Conservation (phyloP, 2,329 filamentous ascomycete genomes). For the Xylaria digitata region DNA sequence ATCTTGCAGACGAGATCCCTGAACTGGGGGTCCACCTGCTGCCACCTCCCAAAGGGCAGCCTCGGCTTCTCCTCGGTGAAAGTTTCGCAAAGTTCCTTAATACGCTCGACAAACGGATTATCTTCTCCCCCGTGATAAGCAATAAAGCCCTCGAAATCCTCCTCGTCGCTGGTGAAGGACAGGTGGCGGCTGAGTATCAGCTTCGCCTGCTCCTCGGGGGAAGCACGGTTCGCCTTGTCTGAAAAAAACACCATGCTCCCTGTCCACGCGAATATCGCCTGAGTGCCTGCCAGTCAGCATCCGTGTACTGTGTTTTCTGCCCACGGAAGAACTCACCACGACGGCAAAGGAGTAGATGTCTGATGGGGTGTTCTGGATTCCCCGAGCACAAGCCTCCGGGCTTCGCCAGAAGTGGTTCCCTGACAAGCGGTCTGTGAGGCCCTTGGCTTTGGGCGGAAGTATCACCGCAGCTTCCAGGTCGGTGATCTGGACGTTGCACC, state of each 20-base stretch:
- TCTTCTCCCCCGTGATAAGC: conserved; percentile 27
- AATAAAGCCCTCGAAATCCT: conserved; percentile 33
- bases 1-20: conserved; percentile 32
- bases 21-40: conserved; percentile 29
- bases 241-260: conserved; percentile 30
- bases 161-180: conserved; percentile 25
- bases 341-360: conserved; percentile 33
- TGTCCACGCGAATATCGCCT: conserved; percentile 32
- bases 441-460: conserved; percentile 29
- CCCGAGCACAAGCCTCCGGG: conserved; percentile 32
- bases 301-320: conserved; percentile 23
- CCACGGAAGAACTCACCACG: conserved; percentile 27
- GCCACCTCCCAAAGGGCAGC: conserved; percentile 29
- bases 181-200: conserved; percentile 32
- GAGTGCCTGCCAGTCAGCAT: conserved; percentile 23
- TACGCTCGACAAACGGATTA: conserved; percentile 27
- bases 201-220: conserved; percentile 30
- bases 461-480: conserved; percentile 28
- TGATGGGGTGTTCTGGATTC: conserved; percentile 33
- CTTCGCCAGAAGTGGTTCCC: conserved; percentile 34
- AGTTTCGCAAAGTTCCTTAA: conserved; percentile 26
- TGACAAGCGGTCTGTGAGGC: conserved; percentile 32
- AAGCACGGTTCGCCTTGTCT: conserved; percentile 29
- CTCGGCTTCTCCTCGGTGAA: conserved; percentile 28
- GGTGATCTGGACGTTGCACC: conserved; percentile 27